Percentiles rank a stretch among this genome's conserved stretches.
These are phyloP conservation scores for Collybiopsis luxurians DNA, from an alignment of 768 basidiomycete genomes.

Conservation along the genomic window DNA sequence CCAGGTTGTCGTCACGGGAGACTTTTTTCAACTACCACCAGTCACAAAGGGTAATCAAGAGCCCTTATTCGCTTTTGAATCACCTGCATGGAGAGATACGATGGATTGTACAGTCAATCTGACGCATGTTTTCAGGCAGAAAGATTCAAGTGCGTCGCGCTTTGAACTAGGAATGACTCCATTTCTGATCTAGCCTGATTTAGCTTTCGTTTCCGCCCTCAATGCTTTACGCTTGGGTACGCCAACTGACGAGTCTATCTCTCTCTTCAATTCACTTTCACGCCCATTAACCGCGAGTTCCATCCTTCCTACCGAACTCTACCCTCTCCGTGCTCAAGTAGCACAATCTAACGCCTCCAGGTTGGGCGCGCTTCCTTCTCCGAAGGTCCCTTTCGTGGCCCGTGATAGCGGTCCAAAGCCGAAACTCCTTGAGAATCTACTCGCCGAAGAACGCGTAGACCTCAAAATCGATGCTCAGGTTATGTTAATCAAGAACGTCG, in stretches of 20 bases:
- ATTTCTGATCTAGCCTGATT: neutral
- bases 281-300: conserved; percentile 14
- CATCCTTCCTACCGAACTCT: conserved; percentile 50
- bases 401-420: conserved; percentile 48
- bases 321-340: conserved; percentile 69
- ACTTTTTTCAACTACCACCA: conserved; percentile 85
- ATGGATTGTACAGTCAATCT: conserved; percentile 61
- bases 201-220: conserved; percentile 70
- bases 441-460: conserved; percentile 52
- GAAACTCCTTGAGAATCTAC: conserved; percentile 57
- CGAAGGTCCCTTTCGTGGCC: conserved; percentile 42
- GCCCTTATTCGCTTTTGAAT: conserved; percentile 75
- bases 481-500: conserved; percentile 79
- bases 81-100: conserved; percentile 58
- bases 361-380: conserved; percentile 44
- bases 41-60: conserved; percentile 47
- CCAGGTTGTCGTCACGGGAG: conserved; percentile 73
- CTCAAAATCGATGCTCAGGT: conserved; percentile 51
- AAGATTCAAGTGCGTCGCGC: conserved; percentile 52
- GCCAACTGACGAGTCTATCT: conserved; percentile 21
- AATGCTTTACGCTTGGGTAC: conserved; percentile 71
- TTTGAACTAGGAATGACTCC: neutral
- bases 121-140: conserved; percentile 74
- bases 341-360: conserved; percentile 59
- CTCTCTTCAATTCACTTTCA: conserved; percentile 17